A percentile compares a stretch with the other conserved stretches of the same genome.
phyloP scores from a whole-genome alignment of 257 asterid genomes.

The Haberlea rhodopensis region DNA sequence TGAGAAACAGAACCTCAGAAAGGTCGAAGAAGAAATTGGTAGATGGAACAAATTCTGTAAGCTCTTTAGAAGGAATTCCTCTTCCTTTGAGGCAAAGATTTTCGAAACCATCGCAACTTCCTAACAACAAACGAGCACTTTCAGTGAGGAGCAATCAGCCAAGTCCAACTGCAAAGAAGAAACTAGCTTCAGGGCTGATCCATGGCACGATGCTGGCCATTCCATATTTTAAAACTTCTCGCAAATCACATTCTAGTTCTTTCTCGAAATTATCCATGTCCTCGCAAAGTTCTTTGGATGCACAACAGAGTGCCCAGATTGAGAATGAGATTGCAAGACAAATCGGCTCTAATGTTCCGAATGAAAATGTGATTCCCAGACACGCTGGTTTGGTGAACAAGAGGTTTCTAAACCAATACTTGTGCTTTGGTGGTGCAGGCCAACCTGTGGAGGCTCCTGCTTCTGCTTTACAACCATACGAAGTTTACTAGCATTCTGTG shows the following conservation, averaged over 20 bases:
- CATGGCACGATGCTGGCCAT: conserved; percentile 28
- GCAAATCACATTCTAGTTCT: not conserved
- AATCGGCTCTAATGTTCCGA: not conserved
- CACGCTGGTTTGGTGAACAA: not conserved
- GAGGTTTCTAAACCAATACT: not conserved
- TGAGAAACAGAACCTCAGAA: conserved; percentile 26
- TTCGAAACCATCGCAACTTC: conserved; percentile 34
- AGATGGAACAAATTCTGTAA: conserved; percentile 30
- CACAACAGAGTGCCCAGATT: not conserved
- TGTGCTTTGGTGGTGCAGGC: not conserved
- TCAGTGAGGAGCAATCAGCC: conserved; percentile 32
- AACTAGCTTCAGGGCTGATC: conserved; percentile 34
- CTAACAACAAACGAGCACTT: conserved; percentile 44
- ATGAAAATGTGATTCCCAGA: not conserved
- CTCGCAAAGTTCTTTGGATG: not conserved
- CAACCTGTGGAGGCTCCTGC: not conserved
- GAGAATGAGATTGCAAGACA: not conserved
- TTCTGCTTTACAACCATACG: not conserved
- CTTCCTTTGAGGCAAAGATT: conserved; percentile 51
- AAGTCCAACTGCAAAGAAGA: conserved; percentile 42
- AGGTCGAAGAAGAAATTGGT: conserved; percentile 24
- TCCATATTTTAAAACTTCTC: not conserved
- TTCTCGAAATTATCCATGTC: not conserved
- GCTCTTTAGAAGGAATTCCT: conserved; percentile 27
- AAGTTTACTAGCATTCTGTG: not conserved